Conservation (phyloP, 2,329 filamentous ascomycete species). For the Lithohypha guttulata region DNA sequence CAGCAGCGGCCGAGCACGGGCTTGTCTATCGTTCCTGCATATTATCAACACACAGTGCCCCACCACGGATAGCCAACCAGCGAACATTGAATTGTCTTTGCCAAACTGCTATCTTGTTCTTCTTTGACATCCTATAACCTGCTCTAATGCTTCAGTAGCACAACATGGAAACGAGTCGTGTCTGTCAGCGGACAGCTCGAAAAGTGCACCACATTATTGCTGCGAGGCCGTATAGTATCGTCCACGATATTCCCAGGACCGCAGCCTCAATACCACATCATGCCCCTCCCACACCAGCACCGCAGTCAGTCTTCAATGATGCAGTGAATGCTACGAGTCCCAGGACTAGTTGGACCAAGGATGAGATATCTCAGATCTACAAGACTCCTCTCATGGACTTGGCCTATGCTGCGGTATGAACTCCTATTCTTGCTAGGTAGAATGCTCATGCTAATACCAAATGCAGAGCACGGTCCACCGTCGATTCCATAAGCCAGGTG, state of each 20-base stretch:
- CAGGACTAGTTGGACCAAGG: constrained; percentile 66
- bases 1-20: no score
- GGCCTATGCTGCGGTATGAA: constrained; percentile 58
- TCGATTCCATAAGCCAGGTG: constrained; percentile 70
- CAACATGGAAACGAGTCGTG: constrained; percentile 7
- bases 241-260: constrained; percentile 20
- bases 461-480: constrained; percentile 65
- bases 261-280: constrained; percentile 11
- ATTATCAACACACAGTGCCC: no score
- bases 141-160: background rate
- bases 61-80: no score
- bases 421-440: background rate
- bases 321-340: constrained; percentile 52
- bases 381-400: constrained; percentile 71
- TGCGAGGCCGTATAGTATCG: constrained; percentile 19
- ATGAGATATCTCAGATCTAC: constrained; percentile 74
- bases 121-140: no score
- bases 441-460: constrained; percentile 11
- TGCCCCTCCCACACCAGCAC: constrained; percentile 12
- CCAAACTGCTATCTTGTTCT: no score
- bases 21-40: no score
- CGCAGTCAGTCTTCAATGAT: constrained; percentile 25
- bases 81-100: no score
- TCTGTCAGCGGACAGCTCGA: constrained; percentile 14
- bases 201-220: constrained; percentile 11